Evolutionary conservation across 768 basidiomycete genomes (phyloP), one percentile per base, ranked within the genome.

Genomic region (Leucocoprinus sp.): DNA sequence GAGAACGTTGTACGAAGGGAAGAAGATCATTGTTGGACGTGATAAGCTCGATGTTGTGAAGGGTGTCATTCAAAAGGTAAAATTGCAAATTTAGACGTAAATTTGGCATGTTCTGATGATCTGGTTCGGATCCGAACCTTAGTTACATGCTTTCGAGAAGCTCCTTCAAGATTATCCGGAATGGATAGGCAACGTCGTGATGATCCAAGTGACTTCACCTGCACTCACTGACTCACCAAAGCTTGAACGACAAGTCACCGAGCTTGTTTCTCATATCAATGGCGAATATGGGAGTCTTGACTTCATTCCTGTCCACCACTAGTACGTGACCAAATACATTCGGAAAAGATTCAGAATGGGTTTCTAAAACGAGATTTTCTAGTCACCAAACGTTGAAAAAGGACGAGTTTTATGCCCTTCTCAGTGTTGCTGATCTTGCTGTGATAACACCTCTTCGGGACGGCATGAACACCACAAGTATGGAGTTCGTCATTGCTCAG

Each of bases 41-140:
- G 95, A 99, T 64, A 99, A 99, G 69, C 75, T 98, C 33, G 95
- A 98, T 57, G 89, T 93, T n/a, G 93, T 96, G 56, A 97, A 97
- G 68, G 95, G 95, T 35, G 89, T 99, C 18, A 67, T 97, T 52
- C 93, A 98, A 67, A 99, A 99, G 78, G 85, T 82, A 31, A 22
- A 8, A 22, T 26, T 35, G 8, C 45, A 3, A 35, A 33, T 24
- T 6, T 14, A 17, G 28, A 35, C 37, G 44, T 8, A 6, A 37
- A 31, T n/a, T n/a, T 4, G 9, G n/a, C 31, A 31, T 8, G 14
- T 31, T n/a, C n/a, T 36, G 41, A 38, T 42, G 39, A 4, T 26
- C 2, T 26, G 24, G 15, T 42, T 6, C 26, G 41, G 21, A 40
- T 2, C 35, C 47, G 28, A 31, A 28, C 15, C 38, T 4, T 53